Percentiles rank a stretch among this genome's conserved stretches.
Evolutionary conservation across 2,329 filamentous ascomycete species (phyloP).

Genomic region (Xylaria sp.): DNA sequence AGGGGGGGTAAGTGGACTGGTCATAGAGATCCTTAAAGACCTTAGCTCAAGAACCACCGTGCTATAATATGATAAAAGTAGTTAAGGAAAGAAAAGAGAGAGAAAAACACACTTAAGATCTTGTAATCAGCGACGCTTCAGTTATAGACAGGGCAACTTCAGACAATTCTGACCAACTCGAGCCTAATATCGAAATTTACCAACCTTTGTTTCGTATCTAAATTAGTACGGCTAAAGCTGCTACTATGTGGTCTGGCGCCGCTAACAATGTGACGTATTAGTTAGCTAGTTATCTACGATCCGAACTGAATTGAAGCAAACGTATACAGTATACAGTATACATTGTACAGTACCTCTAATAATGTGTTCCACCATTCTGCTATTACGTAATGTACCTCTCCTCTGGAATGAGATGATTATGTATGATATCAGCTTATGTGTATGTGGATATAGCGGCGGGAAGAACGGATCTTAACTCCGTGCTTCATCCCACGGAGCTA

Average conservation of each 20-base stretch:
- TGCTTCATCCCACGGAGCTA: not conserved
- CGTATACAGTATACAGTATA: not conserved
- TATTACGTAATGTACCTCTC: not conserved
- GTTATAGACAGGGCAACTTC: not conserved
- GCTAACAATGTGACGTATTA: no score
- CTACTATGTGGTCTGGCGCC: not conserved
- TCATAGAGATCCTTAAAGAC: no score
- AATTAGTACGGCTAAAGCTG: not conserved
- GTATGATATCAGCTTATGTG: not conserved
- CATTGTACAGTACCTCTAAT: not conserved
- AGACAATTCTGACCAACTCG: not conserved
- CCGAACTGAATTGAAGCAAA: not conserved
- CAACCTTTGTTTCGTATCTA: not conserved
- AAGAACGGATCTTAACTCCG: constrained; percentile 5
- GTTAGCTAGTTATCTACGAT: not conserved
- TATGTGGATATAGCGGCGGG: not conserved
- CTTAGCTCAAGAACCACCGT: no score
- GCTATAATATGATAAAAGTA: no score
- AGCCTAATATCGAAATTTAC: not conserved
- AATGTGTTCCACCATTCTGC: not conserved
- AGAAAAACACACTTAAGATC: not conserved
- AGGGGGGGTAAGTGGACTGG: no score
- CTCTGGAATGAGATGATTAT: not conserved
- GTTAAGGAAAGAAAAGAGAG: not conserved
- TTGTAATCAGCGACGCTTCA: not conserved